Percentiles rank a stretch among this genome's conserved stretches.
Evolutionary conservation across 345 rosid species (phyloP).

Genomic region (Raphanus sativus): DNA sequence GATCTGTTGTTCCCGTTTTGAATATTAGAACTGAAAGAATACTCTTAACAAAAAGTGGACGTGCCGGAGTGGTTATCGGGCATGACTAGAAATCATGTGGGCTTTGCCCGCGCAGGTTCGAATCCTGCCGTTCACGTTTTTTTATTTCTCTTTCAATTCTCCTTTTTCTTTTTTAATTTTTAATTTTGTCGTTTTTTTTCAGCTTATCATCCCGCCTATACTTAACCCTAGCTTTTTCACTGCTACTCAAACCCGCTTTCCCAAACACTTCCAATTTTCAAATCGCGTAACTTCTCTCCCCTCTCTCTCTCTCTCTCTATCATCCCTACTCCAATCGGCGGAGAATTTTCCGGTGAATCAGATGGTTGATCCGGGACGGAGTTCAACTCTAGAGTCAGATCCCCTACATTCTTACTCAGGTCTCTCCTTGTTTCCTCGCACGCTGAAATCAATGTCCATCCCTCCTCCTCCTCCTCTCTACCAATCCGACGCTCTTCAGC

Average conservation of each 20-base stretch:
- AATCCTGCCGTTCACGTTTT: conserved; percentile 56
- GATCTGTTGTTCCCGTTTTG: no score
- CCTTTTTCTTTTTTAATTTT: neutral
- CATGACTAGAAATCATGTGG: conserved; percentile 54
- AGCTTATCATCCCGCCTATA: neutral
- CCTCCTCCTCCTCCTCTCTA: conserved; percentile 38
- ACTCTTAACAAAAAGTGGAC: conserved; percentile 27
- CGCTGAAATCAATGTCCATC: conserved; percentile 47
- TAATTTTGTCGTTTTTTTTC: no score
- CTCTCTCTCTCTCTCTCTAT: neutral
- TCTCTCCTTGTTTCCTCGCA: conserved; percentile 63
- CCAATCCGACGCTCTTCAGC: conserved; percentile 47
- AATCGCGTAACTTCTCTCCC: conserved; percentile 1
- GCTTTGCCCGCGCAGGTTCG: conserved; percentile 69
- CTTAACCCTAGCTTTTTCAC: neutral
- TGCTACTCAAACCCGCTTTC: conserved; percentile 13
- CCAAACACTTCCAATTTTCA: conserved; percentile 9
- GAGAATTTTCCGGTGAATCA: neutral
- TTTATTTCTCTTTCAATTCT: neutral
- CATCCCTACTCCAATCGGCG: neutral
- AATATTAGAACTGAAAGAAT: no score
- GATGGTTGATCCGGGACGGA: conserved; percentile 21
- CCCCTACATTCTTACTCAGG: conserved; percentile 56
- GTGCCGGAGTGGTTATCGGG: conserved; percentile 63
- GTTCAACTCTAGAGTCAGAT: conserved; percentile 39